These are phyloP conservation scores for Apodospora peruviana DNA, from an alignment of 495 filamentous ascomycete species.

Conservation along the genomic window DNA sequence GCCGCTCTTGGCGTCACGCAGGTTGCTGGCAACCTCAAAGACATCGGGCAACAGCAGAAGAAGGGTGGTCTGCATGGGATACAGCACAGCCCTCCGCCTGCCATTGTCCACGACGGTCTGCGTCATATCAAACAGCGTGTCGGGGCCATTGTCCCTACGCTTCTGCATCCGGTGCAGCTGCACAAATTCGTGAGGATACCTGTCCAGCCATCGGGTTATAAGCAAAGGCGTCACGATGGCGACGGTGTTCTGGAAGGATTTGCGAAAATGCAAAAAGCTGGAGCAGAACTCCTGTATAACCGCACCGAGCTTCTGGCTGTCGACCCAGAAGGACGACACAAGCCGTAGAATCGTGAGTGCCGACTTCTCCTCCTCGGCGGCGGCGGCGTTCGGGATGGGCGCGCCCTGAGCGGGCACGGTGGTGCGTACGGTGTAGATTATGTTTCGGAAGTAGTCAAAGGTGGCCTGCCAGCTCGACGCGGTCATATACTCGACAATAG, in stretches of 20 bases:
- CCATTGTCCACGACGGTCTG: slow-evolving; percentile 49
- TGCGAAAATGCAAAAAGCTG: slow-evolving; percentile 57
- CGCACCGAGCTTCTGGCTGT: slow-evolving; percentile 51
- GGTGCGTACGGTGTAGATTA: slow-evolving; percentile 43
- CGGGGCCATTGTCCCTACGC: slow-evolving; percentile 54
- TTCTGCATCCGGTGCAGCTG: slow-evolving; percentile 50
- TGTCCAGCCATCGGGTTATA: slow-evolving; percentile 58
- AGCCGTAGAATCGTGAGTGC: slow-evolving; percentile 47
- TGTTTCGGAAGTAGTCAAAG: slow-evolving; percentile 48
- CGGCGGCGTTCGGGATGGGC: slow-evolving; percentile 29
- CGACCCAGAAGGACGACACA: slow-evolving; percentile 55
- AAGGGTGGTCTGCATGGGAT: slow-evolving; percentile 55
- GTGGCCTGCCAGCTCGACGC: slow-evolving; percentile 53
- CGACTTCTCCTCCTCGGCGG: slow-evolving; percentile 47
- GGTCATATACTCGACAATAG: slow-evolving; percentile 53
- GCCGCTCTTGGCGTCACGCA: slow-evolving; percentile 52
- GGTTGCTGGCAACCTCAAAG: slow-evolving; percentile 57
- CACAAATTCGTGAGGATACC: slow-evolving; percentile 56
- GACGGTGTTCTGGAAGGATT: slow-evolving; percentile 55
- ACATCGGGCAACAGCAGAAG: slow-evolving; percentile 58
- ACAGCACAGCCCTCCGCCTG: slow-evolving; percentile 47
- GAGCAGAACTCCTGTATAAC: slow-evolving; percentile 59
- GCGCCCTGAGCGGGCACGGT: slow-evolving; percentile 33
- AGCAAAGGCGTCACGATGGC: slow-evolving; percentile 52
- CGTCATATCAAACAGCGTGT: slow-evolving; percentile 61